Evolutionary conservation across 1,284 basidiomycete species (phyloP), one percentile per base, ranked within the genome.

Genomic region (Melampsora abietis-canadensis): DNA sequence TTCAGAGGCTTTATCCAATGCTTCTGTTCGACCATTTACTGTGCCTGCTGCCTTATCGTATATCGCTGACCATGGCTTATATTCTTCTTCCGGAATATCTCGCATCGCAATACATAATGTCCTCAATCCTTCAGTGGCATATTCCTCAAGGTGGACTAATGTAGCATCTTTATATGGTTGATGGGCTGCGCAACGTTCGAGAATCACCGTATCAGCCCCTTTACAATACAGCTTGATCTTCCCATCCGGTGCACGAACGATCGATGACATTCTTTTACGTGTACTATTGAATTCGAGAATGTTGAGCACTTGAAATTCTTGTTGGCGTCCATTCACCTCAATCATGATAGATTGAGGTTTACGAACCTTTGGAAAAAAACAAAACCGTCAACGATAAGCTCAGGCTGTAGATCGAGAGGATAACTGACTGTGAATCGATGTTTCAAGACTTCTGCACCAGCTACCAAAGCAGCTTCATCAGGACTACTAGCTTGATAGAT

Each of bases 251-350:
- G 87, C 86, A 19, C 93, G 88, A 31, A 99, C 88, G 76, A 99
- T 84, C 0, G 93, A 94, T 24, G 94, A 97, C 96, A 99, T 98
- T 75, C 96, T 87, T 82, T 99, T 98, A 62, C 95, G 87, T 0
- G 93, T 92, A 63, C 92, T 96, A 82, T 98, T 98, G 86, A 99
- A 98, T 82, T 98, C 96, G 86, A 94, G 96, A 62, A 98, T 90
- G 80, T 98, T 98, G 73, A 99, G 84, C 69, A 98, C 88, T 82
- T 98, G 88, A 81, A 89, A 98, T 81, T 98, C 93, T 76, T 87
- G 85, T 5, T 86, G 84, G 72, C 85, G 82, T 21, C 92, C 94
- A 73, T 87, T 85, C 69, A 94, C 86, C 72, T 91, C 89, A 76
- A 98, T 87, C 80, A 92, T 97, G 4, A 94, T 92, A 0, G 94